Evolutionary conservation across 192 early-diverging fungal genomes (phyloP).

Genomic region (Lobosporangium transversale): DNA sequence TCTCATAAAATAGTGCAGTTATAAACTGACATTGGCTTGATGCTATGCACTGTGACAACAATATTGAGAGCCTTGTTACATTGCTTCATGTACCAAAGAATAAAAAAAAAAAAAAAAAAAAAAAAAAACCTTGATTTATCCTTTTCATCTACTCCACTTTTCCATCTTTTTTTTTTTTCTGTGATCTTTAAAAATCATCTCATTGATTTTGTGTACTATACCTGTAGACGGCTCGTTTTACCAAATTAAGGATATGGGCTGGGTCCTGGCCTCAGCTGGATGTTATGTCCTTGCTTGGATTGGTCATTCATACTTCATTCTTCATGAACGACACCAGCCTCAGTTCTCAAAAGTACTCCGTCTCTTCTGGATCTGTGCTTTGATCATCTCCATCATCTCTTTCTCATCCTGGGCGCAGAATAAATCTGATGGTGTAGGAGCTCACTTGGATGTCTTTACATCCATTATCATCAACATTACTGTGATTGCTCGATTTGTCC

Average conservation of each 20-base stretch:
- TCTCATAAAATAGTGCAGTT: neutral
- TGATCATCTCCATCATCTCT: slow-evolving; percentile 21
- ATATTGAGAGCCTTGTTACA: no score
- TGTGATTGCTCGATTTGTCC: slow-evolving; percentile 23
- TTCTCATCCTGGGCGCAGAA: slow-evolving; percentile 21
- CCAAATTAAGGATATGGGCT: neutral
- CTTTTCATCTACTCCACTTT: neutral
- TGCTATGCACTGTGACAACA: no score
- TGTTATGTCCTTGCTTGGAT: slow-evolving; percentile 36
- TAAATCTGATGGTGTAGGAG: neutral
- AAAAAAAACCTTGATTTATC: neutral
- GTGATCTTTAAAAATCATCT: no score
- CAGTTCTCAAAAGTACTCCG: slow-evolving; percentile 23
- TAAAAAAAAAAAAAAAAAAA: neutral
- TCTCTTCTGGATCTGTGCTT: slow-evolving; percentile 26
- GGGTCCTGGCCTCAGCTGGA: slow-evolving; percentile 17
- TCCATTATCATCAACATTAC: neutral
- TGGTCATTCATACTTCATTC: slow-evolving; percentile 13
- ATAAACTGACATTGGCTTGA: neutral
- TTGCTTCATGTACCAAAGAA: no score
- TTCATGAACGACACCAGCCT: slow-evolving; percentile 18
- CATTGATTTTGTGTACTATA: neutral
- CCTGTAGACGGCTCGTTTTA: neutral
- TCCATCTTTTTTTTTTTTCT: neutral
- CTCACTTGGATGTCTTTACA: neutral